Evolutionary conservation across 2,329 filamentous ascomycete species (phyloP).

Genomic region (Diaporthe citrichinensis): DNA sequence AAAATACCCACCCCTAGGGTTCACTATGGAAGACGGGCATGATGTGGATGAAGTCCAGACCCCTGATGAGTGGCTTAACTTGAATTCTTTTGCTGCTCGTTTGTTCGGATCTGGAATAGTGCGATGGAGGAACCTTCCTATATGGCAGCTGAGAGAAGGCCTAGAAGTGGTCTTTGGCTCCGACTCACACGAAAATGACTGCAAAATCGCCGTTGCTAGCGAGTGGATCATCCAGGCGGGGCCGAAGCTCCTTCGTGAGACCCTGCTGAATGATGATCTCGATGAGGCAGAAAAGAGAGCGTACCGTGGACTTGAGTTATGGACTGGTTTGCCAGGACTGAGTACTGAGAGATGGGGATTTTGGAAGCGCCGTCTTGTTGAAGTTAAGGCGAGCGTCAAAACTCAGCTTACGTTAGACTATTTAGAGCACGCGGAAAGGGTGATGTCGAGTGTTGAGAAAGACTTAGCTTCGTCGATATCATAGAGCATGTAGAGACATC

Average conservation of each 20-base stretch:
- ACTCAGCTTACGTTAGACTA: conserved; percentile 1
- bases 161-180: background rate
- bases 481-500: background rate
- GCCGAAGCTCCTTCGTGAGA: background rate
- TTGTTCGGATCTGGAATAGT: background rate
- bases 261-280: background rate
- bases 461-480: background rate
- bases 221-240: conserved; percentile 11
- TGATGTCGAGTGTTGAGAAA: background rate
- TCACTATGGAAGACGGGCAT: background rate
- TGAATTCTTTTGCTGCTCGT: background rate
- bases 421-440: background rate
- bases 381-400: background rate
- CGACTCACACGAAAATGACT: background rate
- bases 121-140: background rate
- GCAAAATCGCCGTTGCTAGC: conserved; percentile 1
- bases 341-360: conserved; percentile 16
- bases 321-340: background rate
- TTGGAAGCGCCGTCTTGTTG: conserved; percentile 6
- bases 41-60: background rate
- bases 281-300: background rate
- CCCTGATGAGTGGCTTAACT: conserved; percentile 12
- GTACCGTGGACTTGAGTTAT: background rate
- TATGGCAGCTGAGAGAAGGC: conserved; percentile 14
- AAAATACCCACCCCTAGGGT: background rate